Conservation (phyloP, 148 eudicot species). For the Dianthus caryophyllus region DNA sequence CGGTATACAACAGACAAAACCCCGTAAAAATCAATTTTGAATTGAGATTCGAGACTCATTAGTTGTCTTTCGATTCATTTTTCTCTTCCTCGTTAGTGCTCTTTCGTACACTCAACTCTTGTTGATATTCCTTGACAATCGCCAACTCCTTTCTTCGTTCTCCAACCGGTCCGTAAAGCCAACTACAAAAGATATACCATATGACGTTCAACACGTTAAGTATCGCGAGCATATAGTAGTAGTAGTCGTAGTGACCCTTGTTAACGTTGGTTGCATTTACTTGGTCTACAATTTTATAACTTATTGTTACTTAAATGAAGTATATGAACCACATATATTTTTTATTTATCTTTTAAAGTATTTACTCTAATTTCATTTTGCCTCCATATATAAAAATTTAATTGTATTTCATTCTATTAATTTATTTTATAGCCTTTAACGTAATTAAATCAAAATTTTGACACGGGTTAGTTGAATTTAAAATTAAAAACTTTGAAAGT, state of each 20-base stretch:
- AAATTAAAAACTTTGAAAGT: too few species aligned
- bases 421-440: too few species aligned
- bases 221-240: conserved; percentile 62
- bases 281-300: too few species aligned
- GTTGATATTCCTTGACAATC: not conserved
- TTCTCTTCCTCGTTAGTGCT: not conserved
- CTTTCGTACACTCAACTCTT: conserved; percentile 3
- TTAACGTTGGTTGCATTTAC: conserved; percentile 58
- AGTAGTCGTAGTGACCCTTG: conserved; percentile 66
- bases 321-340: too few species aligned
- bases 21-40: not conserved
- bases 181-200: conserved; percentile 51
- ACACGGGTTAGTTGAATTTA: too few species aligned
- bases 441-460: too few species aligned
- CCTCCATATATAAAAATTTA: too few species aligned
- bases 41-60: not conserved
- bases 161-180: conserved; percentile 44
- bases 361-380: too few species aligned
- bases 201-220: conserved; percentile 52
- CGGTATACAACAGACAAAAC: not conserved
- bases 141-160: conserved; percentile 8
- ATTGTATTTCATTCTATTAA: too few species aligned
- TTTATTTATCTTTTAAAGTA: too few species aligned
- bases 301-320: too few species aligned
- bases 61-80: not conserved